Base-by-base conservation (phyloP, 2,329 filamentous ascomycete species). In the Paraphaeosphaeria sporulosa region DNA sequence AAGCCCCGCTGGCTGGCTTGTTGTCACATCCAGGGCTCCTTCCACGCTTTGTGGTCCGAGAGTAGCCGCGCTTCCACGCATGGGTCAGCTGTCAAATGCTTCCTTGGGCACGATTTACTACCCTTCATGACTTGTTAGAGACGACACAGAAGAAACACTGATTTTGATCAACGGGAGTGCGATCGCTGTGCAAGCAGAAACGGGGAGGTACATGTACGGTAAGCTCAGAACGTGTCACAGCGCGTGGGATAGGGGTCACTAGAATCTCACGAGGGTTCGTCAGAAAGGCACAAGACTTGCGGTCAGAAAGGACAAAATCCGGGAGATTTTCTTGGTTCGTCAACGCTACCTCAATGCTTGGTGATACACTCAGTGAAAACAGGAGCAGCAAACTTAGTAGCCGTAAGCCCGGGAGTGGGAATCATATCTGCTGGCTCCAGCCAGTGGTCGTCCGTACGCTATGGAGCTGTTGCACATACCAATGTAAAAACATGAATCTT, bases 21-120 rank as follows among this genome's bases (percentile, higher is more conserved):
- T 23, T 30, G 23, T 53, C 38, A 30, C 25, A 4, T 36, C 27
- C n/a, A 56, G 12, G 32, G 32, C 48, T 46, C 36, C 49, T 54
- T 38, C 55, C 58, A 53, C 53, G 47, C 51, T 25, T 55, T 40
- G 36, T 36, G 46, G 32, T n/a, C 46, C 58, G 53, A 25, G 7
- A 42, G 32, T 32, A 51, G 32, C 38, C 54, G 23, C 49, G 27
- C 27, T 27, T 38, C 9, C 21, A 44, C 17, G 9, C 55, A 47
- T 30, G 19, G 36, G 4, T 27, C 55, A 49, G 34, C 46, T 57
- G 44, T 40, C 25, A 55, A 15, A 15, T 27, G 21, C 19, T n/a
- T 9, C 13, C 8, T 7, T 19, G 23, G 50, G 21, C 8, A 8
- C 34, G 6, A 8, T n/a, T 23, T 43, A 53, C 12, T 4, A 27